These are phyloP conservation scores for Gliomastix tumulicola DNA, from an alignment of 2,329 filamentous ascomycete genomes.

Conservation along the genomic window DNA sequence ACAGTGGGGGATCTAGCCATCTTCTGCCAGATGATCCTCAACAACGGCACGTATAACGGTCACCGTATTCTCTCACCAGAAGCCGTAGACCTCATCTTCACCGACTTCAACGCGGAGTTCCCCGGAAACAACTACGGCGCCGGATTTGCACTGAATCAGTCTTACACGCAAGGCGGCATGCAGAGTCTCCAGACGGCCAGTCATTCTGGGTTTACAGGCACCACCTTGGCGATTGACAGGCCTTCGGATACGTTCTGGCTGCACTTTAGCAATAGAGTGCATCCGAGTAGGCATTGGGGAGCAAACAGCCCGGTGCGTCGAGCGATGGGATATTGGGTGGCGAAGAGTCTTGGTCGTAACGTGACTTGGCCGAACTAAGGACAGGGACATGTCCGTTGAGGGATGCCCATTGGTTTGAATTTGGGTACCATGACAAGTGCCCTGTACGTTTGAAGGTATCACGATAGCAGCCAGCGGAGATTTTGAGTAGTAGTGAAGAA, in stretches of 20 bases:
- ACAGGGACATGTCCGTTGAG: neutral
- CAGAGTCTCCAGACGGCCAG: constrained; percentile 12
- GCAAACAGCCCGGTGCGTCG: constrained; percentile 1
- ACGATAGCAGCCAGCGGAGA: no score
- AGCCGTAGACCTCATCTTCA: constrained; percentile 22
- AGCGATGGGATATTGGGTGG: constrained; percentile 1
- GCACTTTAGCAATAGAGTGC: constrained; percentile 11
- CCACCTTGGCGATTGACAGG: constrained; percentile 14
- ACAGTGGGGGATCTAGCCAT: constrained; percentile 19
- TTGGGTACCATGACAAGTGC: no score
- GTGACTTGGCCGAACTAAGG: neutral
- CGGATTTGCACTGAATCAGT: constrained; percentile 23
- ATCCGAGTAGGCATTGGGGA: constrained; percentile 6
- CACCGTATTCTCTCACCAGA: constrained; percentile 14
- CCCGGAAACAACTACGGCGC: constrained; percentile 15
- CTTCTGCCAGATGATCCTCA: constrained; percentile 26
- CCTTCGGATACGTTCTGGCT: constrained; percentile 10
- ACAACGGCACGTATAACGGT: constrained; percentile 24
- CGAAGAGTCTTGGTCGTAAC: neutral
- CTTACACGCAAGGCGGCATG: constrained; percentile 20
- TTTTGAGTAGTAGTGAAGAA: no score
- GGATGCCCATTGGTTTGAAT: no score
- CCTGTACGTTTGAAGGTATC: no score
- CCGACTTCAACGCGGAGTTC: constrained; percentile 19
- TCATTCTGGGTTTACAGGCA: constrained; percentile 15